These are phyloP conservation scores for Cercophora samala DNA, from an alignment of 495 filamentous ascomycete genomes.

Conservation along the genomic window DNA sequence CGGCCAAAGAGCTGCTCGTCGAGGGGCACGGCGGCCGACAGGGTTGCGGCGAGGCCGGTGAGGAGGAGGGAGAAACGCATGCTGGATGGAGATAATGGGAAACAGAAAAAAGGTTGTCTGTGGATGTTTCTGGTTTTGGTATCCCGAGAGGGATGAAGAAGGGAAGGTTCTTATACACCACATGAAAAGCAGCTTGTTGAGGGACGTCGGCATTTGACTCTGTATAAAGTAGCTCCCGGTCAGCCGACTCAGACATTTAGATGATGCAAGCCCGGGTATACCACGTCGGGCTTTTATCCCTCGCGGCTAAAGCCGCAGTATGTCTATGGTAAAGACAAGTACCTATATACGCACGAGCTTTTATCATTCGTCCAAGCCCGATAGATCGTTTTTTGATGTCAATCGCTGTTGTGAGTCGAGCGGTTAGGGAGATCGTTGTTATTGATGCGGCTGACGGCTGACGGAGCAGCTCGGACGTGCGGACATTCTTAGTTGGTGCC, in stretches of 20 bases:
- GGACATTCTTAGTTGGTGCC: no score
- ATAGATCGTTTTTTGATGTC: neutral
- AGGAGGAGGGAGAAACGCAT: conserved; percentile 19
- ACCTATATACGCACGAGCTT: neutral
- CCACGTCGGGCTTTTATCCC: neutral
- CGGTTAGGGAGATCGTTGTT: no score
- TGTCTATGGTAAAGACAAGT: neutral
- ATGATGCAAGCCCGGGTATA: neutral
- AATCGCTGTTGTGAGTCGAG: neutral
- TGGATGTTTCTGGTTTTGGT: neutral
- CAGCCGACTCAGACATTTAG: neutral
- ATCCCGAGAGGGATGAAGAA: neutral
- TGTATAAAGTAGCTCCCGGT: neutral
- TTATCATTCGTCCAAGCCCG: neutral
- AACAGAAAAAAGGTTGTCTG: no score
- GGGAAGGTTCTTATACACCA: neutral
- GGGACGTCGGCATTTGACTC: neutral
- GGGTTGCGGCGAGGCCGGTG: conserved; percentile 25
- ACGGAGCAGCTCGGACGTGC: no score
- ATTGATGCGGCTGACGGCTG: no score
- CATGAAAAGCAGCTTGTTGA: no score
- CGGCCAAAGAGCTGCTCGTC: conserved; percentile 26
- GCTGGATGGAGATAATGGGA: neutral
- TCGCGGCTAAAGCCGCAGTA: neutral
- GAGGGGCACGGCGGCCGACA: conserved; percentile 24